These are phyloP conservation scores for Globisporangium rhizosaccharum DNA, from an alignment of 352 stramenopile species.

Conservation along the genomic window DNA sequence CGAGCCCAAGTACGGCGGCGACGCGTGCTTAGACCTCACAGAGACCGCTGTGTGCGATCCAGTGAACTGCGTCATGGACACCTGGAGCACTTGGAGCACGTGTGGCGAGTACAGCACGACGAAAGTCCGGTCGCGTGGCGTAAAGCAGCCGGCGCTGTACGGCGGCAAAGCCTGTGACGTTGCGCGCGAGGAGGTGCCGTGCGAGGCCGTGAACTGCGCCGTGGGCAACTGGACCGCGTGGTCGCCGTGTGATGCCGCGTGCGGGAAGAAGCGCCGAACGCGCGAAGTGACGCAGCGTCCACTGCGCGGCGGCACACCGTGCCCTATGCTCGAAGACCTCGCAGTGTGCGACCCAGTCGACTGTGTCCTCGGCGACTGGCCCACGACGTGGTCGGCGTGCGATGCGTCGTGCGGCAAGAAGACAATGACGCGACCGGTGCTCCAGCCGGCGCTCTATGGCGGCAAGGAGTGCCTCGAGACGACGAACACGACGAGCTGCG, in stretches of 20 bases:
- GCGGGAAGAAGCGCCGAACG: conserved; percentile 35
- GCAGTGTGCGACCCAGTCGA: conserved; percentile 33
- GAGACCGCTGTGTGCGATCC: conserved; percentile 34
- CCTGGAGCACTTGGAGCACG: conserved; percentile 27
- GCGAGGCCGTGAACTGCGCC: conserved; percentile 39
- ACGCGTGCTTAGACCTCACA: conserved; percentile 18
- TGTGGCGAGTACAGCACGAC: conserved; percentile 23
- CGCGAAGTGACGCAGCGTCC: conserved; percentile 26
- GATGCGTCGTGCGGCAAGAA: conserved; percentile 24
- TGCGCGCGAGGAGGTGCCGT: conserved; percentile 30
- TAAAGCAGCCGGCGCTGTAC: conserved; percentile 28
- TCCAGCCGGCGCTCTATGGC: conserved; percentile 28
- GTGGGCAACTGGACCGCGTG: conserved; percentile 39
- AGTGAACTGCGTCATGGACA: conserved; percentile 35
- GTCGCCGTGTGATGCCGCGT: conserved; percentile 30
- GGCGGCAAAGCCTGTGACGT: conserved; percentile 25
- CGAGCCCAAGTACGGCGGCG: conserved; percentile 30
- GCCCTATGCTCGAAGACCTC: conserved; percentile 29
- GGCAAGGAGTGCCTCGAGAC: conserved; percentile 28
- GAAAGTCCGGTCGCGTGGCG: conserved; percentile 25
- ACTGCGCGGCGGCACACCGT: conserved; percentile 25
- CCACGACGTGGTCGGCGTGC: conserved; percentile 25
- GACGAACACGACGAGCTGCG: conserved; percentile 28
- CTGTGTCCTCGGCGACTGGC: conserved; percentile 35
- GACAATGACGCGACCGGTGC: conserved; percentile 31